These are phyloP conservation scores for Pterula multifida DNA, from an alignment of 1,284 basidiomycete species.

Conservation along the genomic window DNA sequence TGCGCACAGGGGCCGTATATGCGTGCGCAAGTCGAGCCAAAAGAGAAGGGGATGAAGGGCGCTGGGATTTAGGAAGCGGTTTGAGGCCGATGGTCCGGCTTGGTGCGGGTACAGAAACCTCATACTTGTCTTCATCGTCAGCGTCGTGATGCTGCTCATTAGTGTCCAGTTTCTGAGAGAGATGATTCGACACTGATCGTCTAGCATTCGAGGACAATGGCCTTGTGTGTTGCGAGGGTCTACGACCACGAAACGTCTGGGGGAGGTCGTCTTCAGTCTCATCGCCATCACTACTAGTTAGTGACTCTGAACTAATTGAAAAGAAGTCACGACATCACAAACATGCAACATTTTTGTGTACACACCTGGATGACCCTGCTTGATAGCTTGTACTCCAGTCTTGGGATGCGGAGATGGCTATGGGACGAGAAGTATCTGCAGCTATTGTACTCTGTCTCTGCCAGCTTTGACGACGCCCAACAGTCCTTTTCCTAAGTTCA, in stretches of 20 bases:
- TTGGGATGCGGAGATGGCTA: conserved; percentile 17
- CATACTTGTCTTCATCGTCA: neutral
- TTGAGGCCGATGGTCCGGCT: conserved; percentile 12
- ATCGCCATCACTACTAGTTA: conserved; percentile 23
- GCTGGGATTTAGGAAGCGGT: conserved; percentile 6
- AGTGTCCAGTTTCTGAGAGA: neutral
- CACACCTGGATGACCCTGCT: conserved; percentile 64
- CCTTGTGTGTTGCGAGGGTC: conserved; percentile 13
- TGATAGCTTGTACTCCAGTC: conserved; percentile 81
- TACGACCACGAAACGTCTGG: conserved; percentile 26
- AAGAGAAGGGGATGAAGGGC: conserved; percentile 7
- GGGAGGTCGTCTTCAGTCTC: conserved; percentile 33
- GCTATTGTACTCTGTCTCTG: conserved; percentile 11
- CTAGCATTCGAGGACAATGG: neutral
- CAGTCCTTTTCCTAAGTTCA: conserved; percentile 23
- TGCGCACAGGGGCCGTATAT: conserved; percentile 2
- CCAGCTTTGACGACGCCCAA: conserved; percentile 19
- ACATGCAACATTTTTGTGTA: conserved; percentile 2
- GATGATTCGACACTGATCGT: neutral
- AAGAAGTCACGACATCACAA: neutral
- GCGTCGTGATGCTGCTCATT: conserved; percentile 35
- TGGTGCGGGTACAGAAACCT: neutral
- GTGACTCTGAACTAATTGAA: conserved; percentile 5
- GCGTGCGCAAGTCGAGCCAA: conserved; percentile 16
- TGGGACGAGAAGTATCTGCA: conserved; percentile 16